These are phyloP conservation scores for Aspergillus sp. DNA, from an alignment of 2,329 filamentous ascomycete species.

Conservation along the genomic window DNA sequence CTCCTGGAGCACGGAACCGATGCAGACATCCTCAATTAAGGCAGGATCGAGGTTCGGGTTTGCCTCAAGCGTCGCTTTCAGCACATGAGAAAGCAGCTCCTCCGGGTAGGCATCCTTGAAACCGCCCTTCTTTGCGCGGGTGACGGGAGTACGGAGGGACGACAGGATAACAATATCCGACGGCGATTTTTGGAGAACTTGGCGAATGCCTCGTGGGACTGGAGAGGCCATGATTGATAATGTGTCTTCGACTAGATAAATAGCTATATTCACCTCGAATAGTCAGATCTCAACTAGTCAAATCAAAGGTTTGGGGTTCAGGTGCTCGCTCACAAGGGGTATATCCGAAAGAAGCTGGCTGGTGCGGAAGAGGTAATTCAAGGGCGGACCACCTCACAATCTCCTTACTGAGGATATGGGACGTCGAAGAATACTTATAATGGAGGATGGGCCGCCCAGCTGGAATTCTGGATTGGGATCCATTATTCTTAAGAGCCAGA, in stretches of 20 bases:
- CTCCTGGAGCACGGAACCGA: conserved; percentile 87
- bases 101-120: conserved; percentile 90
- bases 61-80: conserved; percentile 67
- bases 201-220: conserved; percentile 66
- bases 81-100: conserved; percentile 68
- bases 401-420: not conserved
- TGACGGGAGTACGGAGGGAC: conserved; percentile 84
- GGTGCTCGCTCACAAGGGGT: not conserved
- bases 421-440: conserved; percentile 24
- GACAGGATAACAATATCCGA: conserved; percentile 86
- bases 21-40: conserved; percentile 74
- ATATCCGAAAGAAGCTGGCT: not conserved
- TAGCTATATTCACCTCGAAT: not conserved
- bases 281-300: not conserved
- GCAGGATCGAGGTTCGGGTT: conserved; percentile 71
- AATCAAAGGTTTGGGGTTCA: not conserved
- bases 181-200: conserved; percentile 75
- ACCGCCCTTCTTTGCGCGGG: conserved; percentile 76
- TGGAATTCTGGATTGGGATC: conserved; percentile 30
- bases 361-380: not conserved
- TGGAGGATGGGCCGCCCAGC: conserved; percentile 40
- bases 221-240: conserved; percentile 45
- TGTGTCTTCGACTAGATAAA: not conserved
- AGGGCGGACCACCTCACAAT: not conserved
- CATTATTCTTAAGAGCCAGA: conserved; percentile 17